Percentiles rank a stretch among this genome's conserved stretches.
Conservation (phyloP, 2,329 filamentous ascomycete genomes). For the Sporothrix euskadiensis region DNA sequence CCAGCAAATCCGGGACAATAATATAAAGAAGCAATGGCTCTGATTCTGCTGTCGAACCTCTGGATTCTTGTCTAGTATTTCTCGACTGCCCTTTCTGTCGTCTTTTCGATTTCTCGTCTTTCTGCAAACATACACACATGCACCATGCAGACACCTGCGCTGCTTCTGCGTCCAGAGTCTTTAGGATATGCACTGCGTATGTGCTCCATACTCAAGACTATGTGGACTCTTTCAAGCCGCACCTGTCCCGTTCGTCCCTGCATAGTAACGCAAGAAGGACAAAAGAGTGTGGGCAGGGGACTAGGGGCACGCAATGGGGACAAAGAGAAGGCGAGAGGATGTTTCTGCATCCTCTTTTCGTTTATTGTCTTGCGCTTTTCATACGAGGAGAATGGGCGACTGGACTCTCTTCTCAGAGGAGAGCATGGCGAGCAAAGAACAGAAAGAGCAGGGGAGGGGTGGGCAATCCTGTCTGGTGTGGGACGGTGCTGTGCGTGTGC, state of each 20-base stretch:
- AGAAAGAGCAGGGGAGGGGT: constrained; percentile 19
- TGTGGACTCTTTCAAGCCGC: not conserved
- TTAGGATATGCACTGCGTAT: not conserved
- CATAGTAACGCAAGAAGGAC: constrained; percentile 27
- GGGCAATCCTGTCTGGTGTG: constrained; percentile 24
- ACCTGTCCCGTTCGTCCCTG: constrained; percentile 26
- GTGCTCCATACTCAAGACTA: too few species aligned
- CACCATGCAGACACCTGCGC: not conserved
- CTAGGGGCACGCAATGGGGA: constrained; percentile 2
- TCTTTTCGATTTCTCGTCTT: not conserved
- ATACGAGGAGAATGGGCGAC: not conserved
- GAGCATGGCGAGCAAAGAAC: not conserved
- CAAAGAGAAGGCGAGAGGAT: not conserved
- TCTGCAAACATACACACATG: not conserved
- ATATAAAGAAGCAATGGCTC: not conserved
- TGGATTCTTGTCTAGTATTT: not conserved
- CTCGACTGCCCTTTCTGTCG: not conserved
- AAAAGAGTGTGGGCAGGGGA: constrained; percentile 16
- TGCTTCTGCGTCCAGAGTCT: not conserved
- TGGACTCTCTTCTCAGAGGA: not conserved
- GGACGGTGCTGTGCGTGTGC: constrained; percentile 10
- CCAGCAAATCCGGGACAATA: not conserved
- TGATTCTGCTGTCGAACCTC: not conserved
- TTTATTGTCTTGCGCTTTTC: not conserved
- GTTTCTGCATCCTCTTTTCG: not conserved